phyloP scores from a whole-genome alignment of 2,329 filamentous ascomycete genomes.

The Xylaria sp. region DNA sequence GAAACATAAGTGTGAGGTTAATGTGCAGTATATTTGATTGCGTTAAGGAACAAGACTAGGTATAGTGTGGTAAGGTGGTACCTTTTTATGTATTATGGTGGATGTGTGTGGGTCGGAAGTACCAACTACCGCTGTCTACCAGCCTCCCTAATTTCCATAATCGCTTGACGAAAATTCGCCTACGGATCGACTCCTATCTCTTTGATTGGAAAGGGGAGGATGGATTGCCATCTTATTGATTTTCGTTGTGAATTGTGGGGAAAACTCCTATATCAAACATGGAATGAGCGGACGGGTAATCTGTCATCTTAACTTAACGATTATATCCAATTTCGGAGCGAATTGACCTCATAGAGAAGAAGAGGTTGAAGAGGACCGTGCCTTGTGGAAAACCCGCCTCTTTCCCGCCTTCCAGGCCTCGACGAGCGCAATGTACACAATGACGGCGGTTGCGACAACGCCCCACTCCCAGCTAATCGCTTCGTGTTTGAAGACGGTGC shows the following conservation, averaged over 20 bases:
- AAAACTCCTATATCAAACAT: too few relatives aligned
- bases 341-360: neutral
- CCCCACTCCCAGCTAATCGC: slow-evolving; percentile 79
- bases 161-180: neutral
- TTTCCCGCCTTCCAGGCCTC: slow-evolving; percentile 78
- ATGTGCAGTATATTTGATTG: too few relatives aligned
- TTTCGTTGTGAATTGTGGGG: slow-evolving; percentile 18
- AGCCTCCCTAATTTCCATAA: too few relatives aligned
- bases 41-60: too few relatives aligned
- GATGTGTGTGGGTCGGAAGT: too few relatives aligned
- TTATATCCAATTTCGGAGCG: neutral
- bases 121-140: too few relatives aligned
- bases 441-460: slow-evolving; percentile 69
- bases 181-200: slow-evolving; percentile 10
- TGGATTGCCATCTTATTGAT: too few relatives aligned
- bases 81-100: too few relatives aligned
- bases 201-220: too few relatives aligned
- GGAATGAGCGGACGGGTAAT: neutral
- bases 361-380: neutral
- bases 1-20: too few relatives aligned
- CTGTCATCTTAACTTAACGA: slow-evolving; percentile 26
- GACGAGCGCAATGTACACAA: slow-evolving; percentile 70
- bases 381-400: slow-evolving; percentile 53
- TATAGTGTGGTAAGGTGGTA: too few relatives aligned
- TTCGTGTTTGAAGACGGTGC: slow-evolving; percentile 74